These are phyloP conservation scores for Capsella rubella DNA, from an alignment of 441 rosid genomes.

Conservation along the genomic window DNA sequence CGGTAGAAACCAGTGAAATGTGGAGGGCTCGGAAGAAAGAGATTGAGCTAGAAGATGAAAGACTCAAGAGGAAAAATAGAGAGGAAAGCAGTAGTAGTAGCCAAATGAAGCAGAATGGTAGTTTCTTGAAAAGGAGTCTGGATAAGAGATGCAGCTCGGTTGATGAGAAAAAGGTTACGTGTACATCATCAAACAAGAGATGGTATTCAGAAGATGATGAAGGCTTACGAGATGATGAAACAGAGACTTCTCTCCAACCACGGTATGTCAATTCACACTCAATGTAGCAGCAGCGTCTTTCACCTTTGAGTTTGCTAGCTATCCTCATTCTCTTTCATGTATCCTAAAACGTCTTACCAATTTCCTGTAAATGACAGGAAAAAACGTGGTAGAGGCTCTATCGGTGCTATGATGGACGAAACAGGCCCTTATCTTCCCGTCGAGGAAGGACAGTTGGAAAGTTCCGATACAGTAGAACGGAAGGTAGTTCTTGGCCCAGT, in stretches of 20 bases:
- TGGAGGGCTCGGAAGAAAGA: slow-evolving; percentile 82
- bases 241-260: slow-evolving; percentile 74
- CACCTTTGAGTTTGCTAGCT: slow-evolving; percentile 15
- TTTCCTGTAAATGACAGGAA: slow-evolving; percentile 24
- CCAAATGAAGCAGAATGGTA: slow-evolving; percentile 42
- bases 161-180: slow-evolving; percentile 34
- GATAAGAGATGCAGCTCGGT: slow-evolving; percentile 43
- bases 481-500: slow-evolving; percentile 48
- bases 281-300: neutral
- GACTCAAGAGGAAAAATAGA: slow-evolving; percentile 53
- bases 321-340: neutral
- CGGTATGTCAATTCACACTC: slow-evolving; percentile 51
- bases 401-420: slow-evolving; percentile 94
- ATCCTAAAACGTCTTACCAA: neutral
- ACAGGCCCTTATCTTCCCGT: slow-evolving; percentile 74
- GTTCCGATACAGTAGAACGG: slow-evolving; percentile 40
- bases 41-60: slow-evolving; percentile 58
- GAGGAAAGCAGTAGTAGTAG: slow-evolving; percentile 47
- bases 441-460: slow-evolving; percentile 16
- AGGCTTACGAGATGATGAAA: slow-evolving; percentile 76
- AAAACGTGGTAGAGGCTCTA: slow-evolving; percentile 78
- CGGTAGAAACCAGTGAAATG: slow-evolving; percentile 87
- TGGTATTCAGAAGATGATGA: slow-evolving; percentile 44
- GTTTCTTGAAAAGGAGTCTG: slow-evolving; percentile 32
- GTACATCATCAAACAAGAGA: slow-evolving; percentile 50